Evolutionary conservation across 768 basidiomycete species (phyloP), one percentile per base, ranked within the genome.

Genomic region (Clitopilus hobsonii): DNA sequence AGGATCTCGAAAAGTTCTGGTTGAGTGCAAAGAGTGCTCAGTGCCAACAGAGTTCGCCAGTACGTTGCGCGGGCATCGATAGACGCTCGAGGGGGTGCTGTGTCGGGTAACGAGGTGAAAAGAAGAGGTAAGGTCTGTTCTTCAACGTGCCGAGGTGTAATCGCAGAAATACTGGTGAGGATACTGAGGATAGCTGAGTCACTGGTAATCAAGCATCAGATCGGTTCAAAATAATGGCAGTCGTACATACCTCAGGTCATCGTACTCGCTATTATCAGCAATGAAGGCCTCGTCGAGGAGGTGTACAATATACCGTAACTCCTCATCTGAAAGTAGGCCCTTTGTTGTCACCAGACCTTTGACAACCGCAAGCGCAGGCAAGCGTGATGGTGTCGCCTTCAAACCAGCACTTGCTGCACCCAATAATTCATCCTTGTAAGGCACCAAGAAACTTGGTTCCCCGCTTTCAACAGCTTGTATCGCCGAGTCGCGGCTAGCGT

Each of bases 1-100:
- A 98, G 78, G 4, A 77, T 85, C 64, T 92, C 91, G 67, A 96
- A 98, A n/a, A 98, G 78, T 13, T 82, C 75, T 0, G 86, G 78
- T 36, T 86, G 84, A 7, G 81, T 63, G 66, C 91, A 97, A 11
- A 99, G 77, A 13, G 75, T 79, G 52, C 82, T 80, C 45, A 98
- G 78, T 13, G 85, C 80, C 10, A 76, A 74, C 53, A 98, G 79
- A 32, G 80, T 78, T 30, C 81, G 80, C 77, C 89, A 87, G 61
- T 81, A 88, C 52, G 78, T 78, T 16, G 76, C 72, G n/a, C 90
- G 83, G 32, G 83, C 82, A 2, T 68, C 60, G 2, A 70, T 69
- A 11, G 81, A 84, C 5, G 82, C 76, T 18, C 80, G 70, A 1
- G 73, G 29, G 3, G 91, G 87, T 6, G 87, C 79, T 22, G 60